Conservation (phyloP, 257 asterid genomes). For the Hygrophila difformis region DNA sequence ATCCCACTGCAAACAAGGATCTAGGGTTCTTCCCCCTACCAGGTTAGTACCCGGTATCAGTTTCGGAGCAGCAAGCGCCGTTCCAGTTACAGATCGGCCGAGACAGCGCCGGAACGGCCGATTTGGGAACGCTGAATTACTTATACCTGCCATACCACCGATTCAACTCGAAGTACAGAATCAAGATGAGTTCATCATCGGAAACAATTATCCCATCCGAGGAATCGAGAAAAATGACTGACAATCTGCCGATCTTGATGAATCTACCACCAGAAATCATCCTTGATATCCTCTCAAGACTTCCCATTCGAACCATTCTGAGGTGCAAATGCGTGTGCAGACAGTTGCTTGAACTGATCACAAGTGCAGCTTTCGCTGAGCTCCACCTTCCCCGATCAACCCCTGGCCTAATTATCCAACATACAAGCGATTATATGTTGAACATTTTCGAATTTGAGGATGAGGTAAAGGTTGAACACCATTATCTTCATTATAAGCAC, state of each 20-base stretch:
- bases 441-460: neutral
- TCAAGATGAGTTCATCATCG: too few relatives aligned
- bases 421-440: neutral
- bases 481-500: conserved; percentile 16
- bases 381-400: conserved; percentile 18
- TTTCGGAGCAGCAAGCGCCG: too few relatives aligned
- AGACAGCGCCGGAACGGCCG: too few relatives aligned
- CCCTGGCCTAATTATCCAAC: conserved; percentile 11
- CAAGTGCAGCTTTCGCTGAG: conserved; percentile 11
- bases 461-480: conserved; percentile 3
- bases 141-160: neutral
- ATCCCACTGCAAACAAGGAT: too few relatives aligned
- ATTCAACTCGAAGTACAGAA: neutral
- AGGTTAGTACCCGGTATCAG: too few relatives aligned
- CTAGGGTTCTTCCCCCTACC: too few relatives aligned
- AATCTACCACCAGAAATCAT: conserved; percentile 22
- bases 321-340: conserved; percentile 26
- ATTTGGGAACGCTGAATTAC: too few relatives aligned
- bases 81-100: too few relatives aligned
- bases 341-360: conserved; percentile 14
- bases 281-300: conserved; percentile 24
- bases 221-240: too few relatives aligned
- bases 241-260: neutral
- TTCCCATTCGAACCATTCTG: conserved; percentile 17
- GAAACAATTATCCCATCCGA: too few relatives aligned